phyloP scores from a whole-genome alignment of 495 filamentous ascomycete species.

The Rostrohypoxylon terebratum region DNA sequence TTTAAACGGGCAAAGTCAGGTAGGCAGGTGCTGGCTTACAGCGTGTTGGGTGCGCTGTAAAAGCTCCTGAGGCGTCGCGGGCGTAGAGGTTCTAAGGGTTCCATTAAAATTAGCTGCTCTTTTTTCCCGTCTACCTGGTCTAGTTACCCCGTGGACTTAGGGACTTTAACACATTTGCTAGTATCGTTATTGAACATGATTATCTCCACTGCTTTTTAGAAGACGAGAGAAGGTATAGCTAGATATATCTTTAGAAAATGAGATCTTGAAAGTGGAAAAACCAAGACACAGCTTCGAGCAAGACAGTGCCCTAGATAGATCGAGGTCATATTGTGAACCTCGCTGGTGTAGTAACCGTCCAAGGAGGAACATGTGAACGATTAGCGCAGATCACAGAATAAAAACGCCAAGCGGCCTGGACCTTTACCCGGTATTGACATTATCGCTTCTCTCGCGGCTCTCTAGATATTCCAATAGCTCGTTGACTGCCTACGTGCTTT shows the following conservation, averaged over 20 bases:
- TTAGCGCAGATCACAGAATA: constrained; percentile 6
- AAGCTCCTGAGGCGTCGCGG: too few species aligned
- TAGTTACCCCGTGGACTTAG: neutral
- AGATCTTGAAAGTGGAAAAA: neutral
- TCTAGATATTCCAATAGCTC: neutral
- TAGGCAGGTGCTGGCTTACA: too few species aligned
- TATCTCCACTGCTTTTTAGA: neutral
- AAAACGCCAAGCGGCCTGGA: constrained; percentile 9
- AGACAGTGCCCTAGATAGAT: neutral
- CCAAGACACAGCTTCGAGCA: neutral
- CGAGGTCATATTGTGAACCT: neutral
- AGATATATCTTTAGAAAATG: neutral
- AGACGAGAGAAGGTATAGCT: neutral
- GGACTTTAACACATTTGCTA: neutral
- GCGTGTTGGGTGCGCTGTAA: too few species aligned
- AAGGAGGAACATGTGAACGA: neutral
- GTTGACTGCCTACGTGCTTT: constrained; percentile 6
- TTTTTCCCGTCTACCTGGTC: too few species aligned
- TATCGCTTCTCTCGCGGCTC: constrained; percentile 19
- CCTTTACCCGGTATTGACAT: constrained; percentile 12
- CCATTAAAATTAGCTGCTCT: too few species aligned
- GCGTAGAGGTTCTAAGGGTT: too few species aligned
- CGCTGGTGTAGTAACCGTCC: neutral
- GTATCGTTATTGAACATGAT: neutral
- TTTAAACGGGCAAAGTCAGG: too few species aligned